Conservation (phyloP, 78 protist genomes). For the Isochrysis galbana region DNA sequence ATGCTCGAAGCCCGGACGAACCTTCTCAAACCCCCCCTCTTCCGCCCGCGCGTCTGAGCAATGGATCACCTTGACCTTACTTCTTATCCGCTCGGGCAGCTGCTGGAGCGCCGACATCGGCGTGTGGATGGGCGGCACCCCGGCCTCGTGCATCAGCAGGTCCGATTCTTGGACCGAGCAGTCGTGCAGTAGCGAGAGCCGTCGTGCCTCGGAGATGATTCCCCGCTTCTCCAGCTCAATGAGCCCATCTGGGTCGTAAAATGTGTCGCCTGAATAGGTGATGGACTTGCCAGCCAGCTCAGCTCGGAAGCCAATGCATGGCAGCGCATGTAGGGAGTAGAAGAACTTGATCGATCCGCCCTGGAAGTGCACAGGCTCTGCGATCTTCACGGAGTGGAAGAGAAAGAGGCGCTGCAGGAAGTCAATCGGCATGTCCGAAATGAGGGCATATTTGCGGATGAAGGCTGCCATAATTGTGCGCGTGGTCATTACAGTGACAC, state of each 20-base stretch:
- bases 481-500: slow-evolving; percentile 71
- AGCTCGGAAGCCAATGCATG: slow-evolving; percentile 54
- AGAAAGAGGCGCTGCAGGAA: slow-evolving; percentile 54
- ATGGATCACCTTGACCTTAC: not conserved
- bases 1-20: not conserved
- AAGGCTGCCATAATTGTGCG: slow-evolving; percentile 64
- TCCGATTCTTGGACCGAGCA: not conserved
- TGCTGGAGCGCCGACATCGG: slow-evolving; percentile 19
- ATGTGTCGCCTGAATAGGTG: slow-evolving; percentile 64
- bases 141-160: slow-evolving; percentile 73
- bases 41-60: not conserved
- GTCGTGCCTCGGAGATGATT: slow-evolving; percentile 40
- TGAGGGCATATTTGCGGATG: slow-evolving; percentile 60
- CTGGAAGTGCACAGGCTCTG: slow-evolving; percentile 48
- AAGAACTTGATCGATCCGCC: slow-evolving; percentile 66
- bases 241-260: slow-evolving; percentile 53
- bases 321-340: slow-evolving; percentile 75
- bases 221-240: slow-evolving; percentile 31
- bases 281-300: slow-evolving; percentile 47
- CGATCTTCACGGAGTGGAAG: slow-evolving; percentile 65
- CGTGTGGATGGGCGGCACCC: slow-evolving; percentile 77
- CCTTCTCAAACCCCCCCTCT: not conserved
- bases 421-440: slow-evolving; percentile 5
- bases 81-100: slow-evolving; percentile 47
- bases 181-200: slow-evolving; percentile 19